Evolutionary conservation across 2,329 filamentous ascomycete species (phyloP), one percentile per base, ranked within the genome.

Genomic region (Hypoxylon sp.): DNA sequence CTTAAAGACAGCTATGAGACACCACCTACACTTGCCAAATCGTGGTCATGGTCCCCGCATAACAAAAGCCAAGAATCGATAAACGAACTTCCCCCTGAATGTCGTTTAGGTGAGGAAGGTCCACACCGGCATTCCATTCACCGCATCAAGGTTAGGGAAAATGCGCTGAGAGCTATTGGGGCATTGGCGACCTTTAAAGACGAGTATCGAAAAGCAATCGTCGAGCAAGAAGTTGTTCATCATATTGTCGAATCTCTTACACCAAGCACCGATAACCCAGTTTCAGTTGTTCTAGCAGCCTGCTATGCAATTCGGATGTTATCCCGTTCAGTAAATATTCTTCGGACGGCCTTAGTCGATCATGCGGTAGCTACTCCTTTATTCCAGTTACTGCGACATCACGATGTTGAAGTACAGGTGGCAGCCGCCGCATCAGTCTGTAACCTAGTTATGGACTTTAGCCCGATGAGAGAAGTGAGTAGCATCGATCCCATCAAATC

Each of bases 301-400:
- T 98, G 94, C 76, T 90, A 93, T 75, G 90, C 92, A 25, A 87
- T 94, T 28, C 87, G 93, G 68, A 92, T 94, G 77, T 83, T 98
- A 51, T 93, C 93, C 2, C 89, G 96, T 45, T 97, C 94, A 0
- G 91, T 97, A 21, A 92, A 89, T 76, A 90, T 95, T 46, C 82
- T 98, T 17, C 85, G 96, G 53, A 98, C 96, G 2, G 92, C 91
- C 55, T 82, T 99, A 50, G 93, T 97, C 63, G 96, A 99, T 79
- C 89, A 93, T 65, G 91, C 90, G 5, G 90, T 97, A 55, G 91
- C 92, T 1, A 86, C 89, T 71, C 94, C 94, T 2, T 82, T 97
- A 6, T 91, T 94, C 72, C 84, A 85, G 30, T 88, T 98, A 49
- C 84, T 98, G 70, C 89, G 85, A 63, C 91, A 96, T 78, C 85